Evolutionary conservation across 2,329 filamentous ascomycete species (phyloP).

Genomic region (Pseudogymnoascus sp.): DNA sequence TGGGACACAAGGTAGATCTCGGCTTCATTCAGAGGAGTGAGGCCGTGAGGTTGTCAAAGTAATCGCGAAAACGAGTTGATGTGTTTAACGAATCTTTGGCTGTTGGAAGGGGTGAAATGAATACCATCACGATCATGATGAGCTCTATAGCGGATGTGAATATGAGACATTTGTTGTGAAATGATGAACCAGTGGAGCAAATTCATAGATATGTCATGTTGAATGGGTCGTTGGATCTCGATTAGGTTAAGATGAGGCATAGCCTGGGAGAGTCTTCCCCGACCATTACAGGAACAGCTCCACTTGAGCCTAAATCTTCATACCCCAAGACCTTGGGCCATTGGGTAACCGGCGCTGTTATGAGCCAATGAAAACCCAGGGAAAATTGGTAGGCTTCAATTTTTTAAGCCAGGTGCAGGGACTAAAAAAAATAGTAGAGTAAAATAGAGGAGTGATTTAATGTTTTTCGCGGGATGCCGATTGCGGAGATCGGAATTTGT

Average conservation of each 20-base stretch:
- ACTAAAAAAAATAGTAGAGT: neutral
- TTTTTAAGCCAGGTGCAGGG: conserved; percentile 6
- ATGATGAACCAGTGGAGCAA: neutral
- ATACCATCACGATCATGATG: conserved; percentile 6
- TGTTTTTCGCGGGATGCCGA: neutral
- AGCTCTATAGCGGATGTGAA: neutral
- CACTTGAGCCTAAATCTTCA: conserved; percentile 7
- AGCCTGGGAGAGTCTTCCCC: neutral
- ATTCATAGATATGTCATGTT: neutral
- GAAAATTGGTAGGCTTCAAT: neutral
- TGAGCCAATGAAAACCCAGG: neutral
- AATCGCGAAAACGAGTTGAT: conserved; percentile 47
- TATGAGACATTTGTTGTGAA: neutral
- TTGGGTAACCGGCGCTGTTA: neutral
- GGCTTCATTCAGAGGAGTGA: conserved; percentile 87
- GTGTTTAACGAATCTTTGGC: conserved; percentile 7
- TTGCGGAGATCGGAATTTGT: neutral
- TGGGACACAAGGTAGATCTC: conserved; percentile 93
- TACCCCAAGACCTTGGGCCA: neutral
- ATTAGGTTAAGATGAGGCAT: conserved; percentile 2
- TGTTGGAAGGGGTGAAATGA: neutral
- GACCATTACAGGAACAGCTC: neutral
- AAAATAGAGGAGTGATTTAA: neutral
- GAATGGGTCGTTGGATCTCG: neutral
- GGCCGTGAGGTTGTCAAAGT: conserved; percentile 60